phyloP scores from a whole-genome alignment of 2,329 filamentous ascomycete species.

The Phialocephala sp. region DNA sequence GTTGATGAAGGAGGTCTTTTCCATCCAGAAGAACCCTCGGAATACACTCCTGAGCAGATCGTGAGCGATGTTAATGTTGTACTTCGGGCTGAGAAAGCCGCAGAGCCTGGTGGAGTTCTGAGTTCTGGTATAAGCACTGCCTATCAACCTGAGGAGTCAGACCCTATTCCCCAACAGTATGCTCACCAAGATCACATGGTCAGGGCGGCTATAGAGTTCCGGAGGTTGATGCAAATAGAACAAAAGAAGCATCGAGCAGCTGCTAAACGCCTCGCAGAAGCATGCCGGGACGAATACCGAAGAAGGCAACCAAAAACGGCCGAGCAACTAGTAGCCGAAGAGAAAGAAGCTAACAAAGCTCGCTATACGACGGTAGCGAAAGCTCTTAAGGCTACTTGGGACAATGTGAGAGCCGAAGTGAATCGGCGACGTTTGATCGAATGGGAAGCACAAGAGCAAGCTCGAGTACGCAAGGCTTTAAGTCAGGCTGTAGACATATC shows the following conservation, averaged over 20 bases:
- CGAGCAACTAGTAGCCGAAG: slow-evolving; percentile 84
- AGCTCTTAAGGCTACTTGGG: slow-evolving; percentile 63
- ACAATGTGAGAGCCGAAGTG: slow-evolving; percentile 66
- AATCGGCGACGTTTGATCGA: slow-evolving; percentile 64
- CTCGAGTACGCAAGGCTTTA: slow-evolving; percentile 68
- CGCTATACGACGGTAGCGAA: slow-evolving; percentile 76
- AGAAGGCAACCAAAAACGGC: slow-evolving; percentile 74
- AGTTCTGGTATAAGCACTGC: slow-evolving; percentile 72
- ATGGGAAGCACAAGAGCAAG: slow-evolving; percentile 70
- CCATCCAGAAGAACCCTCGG: slow-evolving; percentile 60
- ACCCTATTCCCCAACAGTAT: slow-evolving; percentile 80
- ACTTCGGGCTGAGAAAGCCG: slow-evolving; percentile 72
- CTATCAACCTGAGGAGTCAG: slow-evolving; percentile 72
- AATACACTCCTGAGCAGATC: slow-evolving; percentile 66
- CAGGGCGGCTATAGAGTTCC: slow-evolving; percentile 79
- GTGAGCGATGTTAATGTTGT: slow-evolving; percentile 73
- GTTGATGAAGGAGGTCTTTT: slow-evolving; percentile 63
- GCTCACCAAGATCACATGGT: slow-evolving; percentile 86
- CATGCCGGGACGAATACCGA: slow-evolving; percentile 77
- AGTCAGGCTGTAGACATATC: slow-evolving; percentile 77
- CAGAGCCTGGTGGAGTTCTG: slow-evolving; percentile 75
- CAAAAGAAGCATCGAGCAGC: slow-evolving; percentile 76
- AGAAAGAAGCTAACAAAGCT: slow-evolving; percentile 67
- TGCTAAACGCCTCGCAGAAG: slow-evolving; percentile 81
- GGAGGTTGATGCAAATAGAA: slow-evolving; percentile 79